Conservation (phyloP, 2,329 filamentous ascomycete genomes). For the Periconia sp. region DNA sequence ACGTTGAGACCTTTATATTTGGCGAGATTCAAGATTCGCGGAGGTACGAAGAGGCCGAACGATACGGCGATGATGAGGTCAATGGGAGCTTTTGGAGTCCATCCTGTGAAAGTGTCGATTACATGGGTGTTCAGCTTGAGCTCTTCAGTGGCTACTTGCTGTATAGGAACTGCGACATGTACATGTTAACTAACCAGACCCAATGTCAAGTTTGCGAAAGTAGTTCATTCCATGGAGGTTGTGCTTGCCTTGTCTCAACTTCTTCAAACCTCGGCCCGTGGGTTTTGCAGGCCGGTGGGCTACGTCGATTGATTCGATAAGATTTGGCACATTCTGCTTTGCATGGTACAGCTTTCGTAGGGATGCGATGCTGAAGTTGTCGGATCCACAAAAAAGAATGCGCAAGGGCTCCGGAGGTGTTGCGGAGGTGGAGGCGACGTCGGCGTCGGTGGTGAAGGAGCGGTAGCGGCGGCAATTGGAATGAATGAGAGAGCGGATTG, state of each 20-base stretch:
- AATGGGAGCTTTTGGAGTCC: conserved; percentile 54
- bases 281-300: conserved; percentile 78
- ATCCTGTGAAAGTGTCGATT: conserved; percentile 79
- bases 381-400: conserved; percentile 93
- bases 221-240: background rate
- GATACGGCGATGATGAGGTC: conserved; percentile 91
- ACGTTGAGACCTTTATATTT: conserved; percentile 90
- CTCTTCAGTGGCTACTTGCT: conserved; percentile 59
- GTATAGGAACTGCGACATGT: conserved; percentile 69
- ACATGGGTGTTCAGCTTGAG: conserved; percentile 71
- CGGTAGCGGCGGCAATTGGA: conserved; percentile 9
- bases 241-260: conserved; percentile 62
- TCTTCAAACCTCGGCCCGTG: conserved; percentile 73
- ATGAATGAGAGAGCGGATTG: conserved; percentile 21
- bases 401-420: conserved; percentile 60
- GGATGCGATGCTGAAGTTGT: conserved; percentile 82
- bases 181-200: background rate
- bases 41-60: conserved; percentile 87
- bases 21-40: conserved; percentile 67
- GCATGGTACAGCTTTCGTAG: conserved; percentile 69
- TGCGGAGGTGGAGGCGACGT: conserved; percentile 1
- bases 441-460: conserved; percentile 8
- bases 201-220: background rate
- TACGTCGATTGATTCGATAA: conserved; percentile 74
- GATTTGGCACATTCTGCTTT: conserved; percentile 40